Percentiles rank a stretch among this genome's conserved stretches.
phyloP scores from a whole-genome alignment of 2,329 filamentous ascomycete genomes.

The Harringtonia aguacate region DNA sequence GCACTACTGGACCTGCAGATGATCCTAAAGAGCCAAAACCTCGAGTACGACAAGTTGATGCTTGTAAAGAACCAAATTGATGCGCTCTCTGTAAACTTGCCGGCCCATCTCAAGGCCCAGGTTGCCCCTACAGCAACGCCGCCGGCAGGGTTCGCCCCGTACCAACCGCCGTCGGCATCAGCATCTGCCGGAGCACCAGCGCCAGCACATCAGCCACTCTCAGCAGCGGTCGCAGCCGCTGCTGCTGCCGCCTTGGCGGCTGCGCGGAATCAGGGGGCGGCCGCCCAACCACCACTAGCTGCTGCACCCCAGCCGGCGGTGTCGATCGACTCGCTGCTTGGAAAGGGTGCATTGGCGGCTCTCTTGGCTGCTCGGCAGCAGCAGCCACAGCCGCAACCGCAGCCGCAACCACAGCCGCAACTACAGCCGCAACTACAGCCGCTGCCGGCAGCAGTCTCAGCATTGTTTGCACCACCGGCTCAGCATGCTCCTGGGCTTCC shows the following conservation, averaged over 20 bases:
- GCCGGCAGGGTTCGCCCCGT: conserved; percentile 14
- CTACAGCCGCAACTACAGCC: not conserved
- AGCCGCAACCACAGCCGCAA: not conserved
- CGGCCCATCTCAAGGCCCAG: conserved; percentile 29
- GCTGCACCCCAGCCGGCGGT: conserved; percentile 24
- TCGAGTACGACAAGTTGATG: conserved; percentile 72
- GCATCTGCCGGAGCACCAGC: conserved; percentile 1
- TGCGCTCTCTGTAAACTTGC: conserved; percentile 58
- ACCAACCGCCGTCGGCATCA: conserved; percentile 14
- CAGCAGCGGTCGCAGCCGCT: conserved; percentile 18
- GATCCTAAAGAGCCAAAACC: conserved; percentile 64
- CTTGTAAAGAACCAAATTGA: conserved; percentile 79
- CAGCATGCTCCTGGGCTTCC: not conserved
- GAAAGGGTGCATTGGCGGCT: conserved; percentile 47
- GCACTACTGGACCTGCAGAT: conserved; percentile 78
- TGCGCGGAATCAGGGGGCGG: conserved; percentile 9
- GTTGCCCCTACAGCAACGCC: conserved; percentile 19
- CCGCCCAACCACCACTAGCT: conserved; percentile 15
- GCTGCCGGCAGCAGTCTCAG: conserved; percentile 11
- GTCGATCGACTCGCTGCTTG: conserved; percentile 49
- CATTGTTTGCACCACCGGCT: conserved; percentile 4
- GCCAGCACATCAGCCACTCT: conserved; percentile 2
- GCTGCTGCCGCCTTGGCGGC: conserved; percentile 10
- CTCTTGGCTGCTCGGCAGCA: conserved; percentile 39
- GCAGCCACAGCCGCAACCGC: conserved; percentile 7